Evolutionary conservation across 2,329 filamentous ascomycete genomes (phyloP).

Genomic region (Xylariaceae sp.): DNA sequence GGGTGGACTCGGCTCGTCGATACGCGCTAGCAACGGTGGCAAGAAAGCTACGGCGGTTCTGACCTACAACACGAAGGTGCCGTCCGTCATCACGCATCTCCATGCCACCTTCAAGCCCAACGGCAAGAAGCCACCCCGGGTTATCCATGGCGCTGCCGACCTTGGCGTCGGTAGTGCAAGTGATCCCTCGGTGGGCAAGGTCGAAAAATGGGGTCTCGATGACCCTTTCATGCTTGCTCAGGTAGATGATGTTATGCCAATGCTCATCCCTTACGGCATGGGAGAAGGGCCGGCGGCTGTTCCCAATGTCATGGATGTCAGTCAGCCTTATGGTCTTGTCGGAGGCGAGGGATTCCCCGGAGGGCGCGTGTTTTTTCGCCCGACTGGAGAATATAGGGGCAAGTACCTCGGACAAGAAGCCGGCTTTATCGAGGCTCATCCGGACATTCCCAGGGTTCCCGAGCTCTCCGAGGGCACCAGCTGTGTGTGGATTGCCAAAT

Average conservation of each 20-base stretch:
- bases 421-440: constrained; percentile 54
- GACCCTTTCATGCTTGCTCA: constrained; percentile 72
- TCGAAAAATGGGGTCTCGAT: constrained; percentile 75
- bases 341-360: constrained; percentile 83
- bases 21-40: constrained; percentile 45
- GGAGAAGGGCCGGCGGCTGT: constrained; percentile 72
- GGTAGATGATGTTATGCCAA: constrained; percentile 70
- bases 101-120: constrained; percentile 67
- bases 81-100: constrained; percentile 71
- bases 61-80: constrained; percentile 80
- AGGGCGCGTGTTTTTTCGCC: constrained; percentile 73
- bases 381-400: constrained; percentile 67
- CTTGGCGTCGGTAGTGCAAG: constrained; percentile 73
- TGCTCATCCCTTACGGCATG: constrained; percentile 69
- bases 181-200: constrained; percentile 69
- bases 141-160: constrained; percentile 79
- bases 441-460: constrained; percentile 72
- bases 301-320: constrained; percentile 87
- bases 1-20: constrained; percentile 47
- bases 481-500: constrained; percentile 87
- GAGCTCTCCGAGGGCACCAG: constrained; percentile 66
- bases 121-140: constrained; percentile 68
- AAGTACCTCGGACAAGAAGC: constrained; percentile 63
- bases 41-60: constrained; percentile 69
- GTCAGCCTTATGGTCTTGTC: constrained; percentile 75